phyloP scores from a whole-genome alignment of 192 early-diverging fungal genomes.

The Coemansia sp. region DNA sequence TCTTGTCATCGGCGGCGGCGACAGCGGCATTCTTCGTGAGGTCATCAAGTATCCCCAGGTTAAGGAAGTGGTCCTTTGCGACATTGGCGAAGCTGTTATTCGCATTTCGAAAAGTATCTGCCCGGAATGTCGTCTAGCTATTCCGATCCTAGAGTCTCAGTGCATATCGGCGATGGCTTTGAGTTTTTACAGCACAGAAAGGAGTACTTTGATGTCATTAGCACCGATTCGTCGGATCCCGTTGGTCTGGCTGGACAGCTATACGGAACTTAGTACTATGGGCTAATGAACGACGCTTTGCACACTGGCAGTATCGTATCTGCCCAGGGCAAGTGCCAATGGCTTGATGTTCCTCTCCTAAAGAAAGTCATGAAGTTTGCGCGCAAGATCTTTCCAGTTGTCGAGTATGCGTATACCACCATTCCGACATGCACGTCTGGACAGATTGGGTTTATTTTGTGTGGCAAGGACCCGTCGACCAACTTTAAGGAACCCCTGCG shows the following conservation, averaged over 20 bases:
- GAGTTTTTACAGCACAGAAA: conserved; percentile 85
- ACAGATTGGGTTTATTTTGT: conserved; percentile 94
- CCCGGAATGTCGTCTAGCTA: conserved; percentile 93
- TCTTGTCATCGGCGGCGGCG: conserved; percentile 98
- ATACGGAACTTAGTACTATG: conserved; percentile 90
- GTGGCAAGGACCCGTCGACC: conserved; percentile 76
- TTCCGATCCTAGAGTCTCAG: conserved; percentile 89
- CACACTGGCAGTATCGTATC: conserved; percentile 87
- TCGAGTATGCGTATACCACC: conserved; percentile 90
- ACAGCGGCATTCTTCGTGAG: conserved; percentile 98
- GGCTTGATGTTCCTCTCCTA: conserved; percentile 94
- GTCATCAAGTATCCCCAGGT: conserved; percentile 95
- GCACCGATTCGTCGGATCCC: conserved; percentile 98
- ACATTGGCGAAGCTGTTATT: conserved; percentile 96
- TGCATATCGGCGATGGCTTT: conserved; percentile 97
- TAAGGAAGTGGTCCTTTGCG: conserved; percentile 89
- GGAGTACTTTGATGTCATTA: conserved; percentile 93
- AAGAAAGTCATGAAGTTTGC: conserved; percentile 83
- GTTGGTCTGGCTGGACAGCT: conserved; percentile 95
- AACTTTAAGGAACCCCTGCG: conserved; percentile 80
- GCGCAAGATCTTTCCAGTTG: conserved; percentile 82
- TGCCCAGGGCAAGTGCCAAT: conserved; percentile 99
- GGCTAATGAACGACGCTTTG: conserved; percentile 90
- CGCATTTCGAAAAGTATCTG: conserved; percentile 91
- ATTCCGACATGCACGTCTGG: conserved; percentile 99